A percentile compares a stretch with the other conserved stretches of the same genome.
These are phyloP conservation scores for Sporothrix curviconia DNA, from an alignment of 2,329 filamentous ascomycete species.

Conservation along the genomic window DNA sequence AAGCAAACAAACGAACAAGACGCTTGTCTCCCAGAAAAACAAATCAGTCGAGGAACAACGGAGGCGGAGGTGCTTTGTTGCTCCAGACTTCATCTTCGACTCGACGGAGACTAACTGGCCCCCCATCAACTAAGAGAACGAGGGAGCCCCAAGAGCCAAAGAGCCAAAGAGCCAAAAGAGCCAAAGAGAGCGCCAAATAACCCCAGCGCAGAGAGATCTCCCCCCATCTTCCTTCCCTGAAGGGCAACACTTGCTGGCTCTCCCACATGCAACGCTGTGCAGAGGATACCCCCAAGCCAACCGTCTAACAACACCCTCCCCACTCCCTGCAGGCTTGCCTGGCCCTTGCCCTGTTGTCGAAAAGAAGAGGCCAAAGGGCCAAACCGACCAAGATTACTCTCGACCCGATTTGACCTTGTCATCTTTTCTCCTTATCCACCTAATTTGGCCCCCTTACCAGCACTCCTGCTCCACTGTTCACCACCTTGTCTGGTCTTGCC, in stretches of 20 bases:
- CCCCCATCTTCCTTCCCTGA: constrained; percentile 43
- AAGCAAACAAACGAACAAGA: not conserved
- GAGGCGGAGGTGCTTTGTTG: too few species aligned
- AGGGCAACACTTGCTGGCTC: constrained; percentile 39
- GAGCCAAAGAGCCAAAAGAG: constrained; percentile 8
- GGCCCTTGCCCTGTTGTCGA: constrained; percentile 13
- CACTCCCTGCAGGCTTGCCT: constrained; percentile 3
- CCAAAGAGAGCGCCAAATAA: not conserved
- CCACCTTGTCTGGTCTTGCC: constrained; percentile 30
- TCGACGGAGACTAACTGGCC: constrained; percentile 6
- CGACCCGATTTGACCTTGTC: constrained; percentile 13
- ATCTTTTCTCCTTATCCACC: constrained; percentile 9
- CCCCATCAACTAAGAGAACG: not conserved
- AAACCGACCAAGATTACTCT: constrained; percentile 10
- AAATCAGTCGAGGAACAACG: not conserved
- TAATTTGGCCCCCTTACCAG: constrained; percentile 15
- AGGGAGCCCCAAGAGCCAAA: constrained; percentile 6
- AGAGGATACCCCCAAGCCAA: constrained; percentile 20
- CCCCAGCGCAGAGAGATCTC: constrained; percentile 29
- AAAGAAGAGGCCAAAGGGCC: not conserved
- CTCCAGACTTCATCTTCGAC: not conserved
- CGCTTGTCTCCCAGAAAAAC: not conserved
- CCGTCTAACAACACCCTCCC: constrained; percentile 16
- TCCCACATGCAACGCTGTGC: constrained; percentile 31
- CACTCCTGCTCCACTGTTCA: constrained; percentile 19